Conservation (phyloP, 495 filamentous ascomycete genomes). For the Aspergillus egyptiacus region DNA sequence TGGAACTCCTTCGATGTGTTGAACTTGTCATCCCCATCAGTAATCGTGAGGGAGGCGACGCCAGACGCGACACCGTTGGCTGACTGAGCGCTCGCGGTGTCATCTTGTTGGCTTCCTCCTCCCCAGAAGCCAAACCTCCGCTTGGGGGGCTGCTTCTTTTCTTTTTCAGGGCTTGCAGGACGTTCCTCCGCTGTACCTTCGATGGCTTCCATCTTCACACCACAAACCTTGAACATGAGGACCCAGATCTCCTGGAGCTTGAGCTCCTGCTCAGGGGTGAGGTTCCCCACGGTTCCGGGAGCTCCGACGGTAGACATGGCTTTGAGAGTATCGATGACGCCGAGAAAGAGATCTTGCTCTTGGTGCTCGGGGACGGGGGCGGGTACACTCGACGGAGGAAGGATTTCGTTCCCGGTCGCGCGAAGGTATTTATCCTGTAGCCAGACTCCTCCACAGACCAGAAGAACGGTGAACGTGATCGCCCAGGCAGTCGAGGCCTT, state of each 20-base stretch:
- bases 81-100: slow-evolving; percentile 28
- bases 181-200: slow-evolving; percentile 21
- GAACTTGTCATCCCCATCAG: slow-evolving; percentile 82
- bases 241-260: slow-evolving; percentile 87
- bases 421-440: slow-evolving; percentile 32
- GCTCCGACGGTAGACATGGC: slow-evolving; percentile 41
- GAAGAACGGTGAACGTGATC: slow-evolving; percentile 30
- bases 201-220: slow-evolving; percentile 43
- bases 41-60: slow-evolving; percentile 29
- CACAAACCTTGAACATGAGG: slow-evolving; percentile 71
- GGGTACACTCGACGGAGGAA: slow-evolving; percentile 4
- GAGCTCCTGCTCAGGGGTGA: slow-evolving; percentile 81
- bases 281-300: slow-evolving; percentile 76
- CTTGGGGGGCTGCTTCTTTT: slow-evolving; percentile 68
- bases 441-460: slow-evolving; percentile 33
- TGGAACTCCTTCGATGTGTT: slow-evolving; percentile 83
- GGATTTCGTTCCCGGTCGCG: slow-evolving; percentile 10
- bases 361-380: slow-evolving; percentile 2
- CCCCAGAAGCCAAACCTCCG: slow-evolving; percentile 56
- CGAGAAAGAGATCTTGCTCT: slow-evolving; percentile 28
- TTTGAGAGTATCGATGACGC: slow-evolving; percentile 37
- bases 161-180: slow-evolving; percentile 18
- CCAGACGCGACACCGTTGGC: slow-evolving; percentile 29
- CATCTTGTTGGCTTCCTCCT: slow-evolving; percentile 47
- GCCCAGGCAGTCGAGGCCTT: slow-evolving; percentile 37